Conservation (phyloP, 192 early-diverging fungal species). For the Jimgerdemannia flammicorona region DNA sequence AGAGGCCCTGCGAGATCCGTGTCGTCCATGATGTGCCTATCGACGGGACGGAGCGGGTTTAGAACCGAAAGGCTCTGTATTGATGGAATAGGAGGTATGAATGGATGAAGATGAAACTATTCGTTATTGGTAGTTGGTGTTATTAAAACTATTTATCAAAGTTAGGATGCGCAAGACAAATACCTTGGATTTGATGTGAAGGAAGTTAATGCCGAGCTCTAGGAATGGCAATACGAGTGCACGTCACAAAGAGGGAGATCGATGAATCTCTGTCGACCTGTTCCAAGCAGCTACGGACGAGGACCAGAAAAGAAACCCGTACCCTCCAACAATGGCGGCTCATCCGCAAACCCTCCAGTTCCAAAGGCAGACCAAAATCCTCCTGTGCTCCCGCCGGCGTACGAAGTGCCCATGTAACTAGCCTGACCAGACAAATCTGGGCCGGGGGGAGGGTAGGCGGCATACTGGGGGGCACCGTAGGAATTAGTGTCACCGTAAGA, state of each 20-base stretch:
- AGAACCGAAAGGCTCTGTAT: slow-evolving; percentile 73
- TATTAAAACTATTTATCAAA: neutral
- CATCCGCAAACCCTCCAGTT: slow-evolving; percentile 87
- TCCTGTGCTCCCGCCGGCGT: slow-evolving; percentile 16
- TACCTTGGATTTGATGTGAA: slow-evolving; percentile 85
- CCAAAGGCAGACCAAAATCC: slow-evolving; percentile 77
- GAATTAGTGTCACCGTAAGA: slow-evolving; percentile 43
- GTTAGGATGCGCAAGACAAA: neutral
- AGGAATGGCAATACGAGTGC: neutral
- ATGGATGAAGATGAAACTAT: too few species aligned
- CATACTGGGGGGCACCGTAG: slow-evolving; percentile 24
- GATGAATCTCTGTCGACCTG: too few species aligned
- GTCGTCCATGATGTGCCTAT: slow-evolving; percentile 91
- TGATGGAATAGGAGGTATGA: neutral
- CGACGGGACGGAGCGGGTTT: slow-evolving; percentile 73
- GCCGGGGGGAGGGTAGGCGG: slow-evolving; percentile 19
- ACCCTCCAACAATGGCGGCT: slow-evolving; percentile 92
- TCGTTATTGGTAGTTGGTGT: neutral
- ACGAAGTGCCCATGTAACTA: slow-evolving; percentile 22
- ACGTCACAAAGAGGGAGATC: too few species aligned
- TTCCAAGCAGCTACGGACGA: neutral
- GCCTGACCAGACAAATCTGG: slow-evolving; percentile 22
- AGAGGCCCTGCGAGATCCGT: slow-evolving; percentile 95
- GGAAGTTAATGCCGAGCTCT: slow-evolving; percentile 95
- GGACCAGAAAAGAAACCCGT: neutral